These are phyloP conservation scores for Ceratocystis ficicola DNA, from an alignment of 2,329 filamentous ascomycete species.

Conservation along the genomic window DNA sequence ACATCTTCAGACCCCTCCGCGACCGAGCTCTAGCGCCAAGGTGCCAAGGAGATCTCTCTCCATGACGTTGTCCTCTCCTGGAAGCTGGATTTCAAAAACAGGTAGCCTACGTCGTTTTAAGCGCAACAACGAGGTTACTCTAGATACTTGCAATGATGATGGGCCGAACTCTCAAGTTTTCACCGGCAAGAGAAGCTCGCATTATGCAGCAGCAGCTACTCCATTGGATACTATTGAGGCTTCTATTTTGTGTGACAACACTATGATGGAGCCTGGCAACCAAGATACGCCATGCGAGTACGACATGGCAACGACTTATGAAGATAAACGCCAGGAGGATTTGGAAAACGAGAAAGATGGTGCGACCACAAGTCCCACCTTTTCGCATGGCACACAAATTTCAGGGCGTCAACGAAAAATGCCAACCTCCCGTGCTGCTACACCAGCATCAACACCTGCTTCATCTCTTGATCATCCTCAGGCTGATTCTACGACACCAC, in stretches of 20 bases:
- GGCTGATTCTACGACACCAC: constrained; percentile 28
- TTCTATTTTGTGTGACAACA: constrained; percentile 20
- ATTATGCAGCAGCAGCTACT: constrained; percentile 18
- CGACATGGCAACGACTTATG: constrained; percentile 7
- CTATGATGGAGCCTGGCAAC: constrained; percentile 12
- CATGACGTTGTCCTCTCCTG: constrained; percentile 46
- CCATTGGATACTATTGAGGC: constrained; percentile 21
- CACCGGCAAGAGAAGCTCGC: constrained; percentile 7
- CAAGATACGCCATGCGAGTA: constrained; percentile 10
- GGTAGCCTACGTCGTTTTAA: constrained; percentile 47
- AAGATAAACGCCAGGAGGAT: constrained; percentile 3
- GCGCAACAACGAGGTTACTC: constrained; percentile 27
- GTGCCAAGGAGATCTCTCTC: constrained; percentile 39
- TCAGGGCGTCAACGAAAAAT: constrained; percentile 16
- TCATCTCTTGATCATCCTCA: constrained; percentile 17
- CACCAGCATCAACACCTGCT: background rate
- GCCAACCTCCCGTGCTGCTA: constrained; percentile 24
- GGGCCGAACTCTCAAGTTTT: background rate
- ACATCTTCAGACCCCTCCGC: background rate
- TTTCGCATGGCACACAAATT: background rate
- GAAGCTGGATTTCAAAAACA: constrained; percentile 44
- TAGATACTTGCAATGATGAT: background rate
- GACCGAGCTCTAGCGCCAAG: constrained; percentile 1
- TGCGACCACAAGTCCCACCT: background rate
- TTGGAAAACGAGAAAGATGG: background rate